Conservation (phyloP, 1,139 yeast species). For the Arxiozyma telluris region DNA sequence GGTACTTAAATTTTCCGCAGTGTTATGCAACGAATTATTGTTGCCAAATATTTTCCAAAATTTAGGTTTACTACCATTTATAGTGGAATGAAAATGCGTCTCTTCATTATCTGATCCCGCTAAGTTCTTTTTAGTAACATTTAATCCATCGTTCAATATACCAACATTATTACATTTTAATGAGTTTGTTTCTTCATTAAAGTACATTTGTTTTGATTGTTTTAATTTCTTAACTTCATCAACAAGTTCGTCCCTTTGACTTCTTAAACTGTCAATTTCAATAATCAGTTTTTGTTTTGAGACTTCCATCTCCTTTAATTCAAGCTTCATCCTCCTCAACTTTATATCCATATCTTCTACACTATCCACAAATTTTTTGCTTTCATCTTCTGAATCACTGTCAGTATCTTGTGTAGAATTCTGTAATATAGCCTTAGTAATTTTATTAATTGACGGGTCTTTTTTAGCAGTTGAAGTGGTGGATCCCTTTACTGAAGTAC, state of each 20-base stretch:
- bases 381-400: background rate
- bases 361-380: background rate
- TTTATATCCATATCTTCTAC: constrained; percentile 20
- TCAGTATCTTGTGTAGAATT: background rate
- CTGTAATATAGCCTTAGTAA: background rate
- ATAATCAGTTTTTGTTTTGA: constrained; percentile 17
- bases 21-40: background rate
- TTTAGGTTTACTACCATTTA: constrained; percentile 14
- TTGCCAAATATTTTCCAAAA: constrained; percentile 26
- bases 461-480: constrained; percentile 1
- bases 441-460: background rate
- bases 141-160: background rate
- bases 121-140: background rate
- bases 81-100: background rate
- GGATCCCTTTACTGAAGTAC: constrained; percentile 1
- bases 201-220: background rate
- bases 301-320: constrained; percentile 28
- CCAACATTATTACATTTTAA: background rate
- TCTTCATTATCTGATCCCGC: background rate
- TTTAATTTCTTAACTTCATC: constrained; percentile 30
- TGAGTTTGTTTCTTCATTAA: background rate
- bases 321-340: constrained; percentile 30
- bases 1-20: background rate
- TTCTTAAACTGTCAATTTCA: constrained; percentile 22
- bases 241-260: constrained; percentile 27